Evolutionary conservation across 495 filamentous ascomycete genomes (phyloP).

Genomic region (Aspergillus olivimuriae): DNA sequence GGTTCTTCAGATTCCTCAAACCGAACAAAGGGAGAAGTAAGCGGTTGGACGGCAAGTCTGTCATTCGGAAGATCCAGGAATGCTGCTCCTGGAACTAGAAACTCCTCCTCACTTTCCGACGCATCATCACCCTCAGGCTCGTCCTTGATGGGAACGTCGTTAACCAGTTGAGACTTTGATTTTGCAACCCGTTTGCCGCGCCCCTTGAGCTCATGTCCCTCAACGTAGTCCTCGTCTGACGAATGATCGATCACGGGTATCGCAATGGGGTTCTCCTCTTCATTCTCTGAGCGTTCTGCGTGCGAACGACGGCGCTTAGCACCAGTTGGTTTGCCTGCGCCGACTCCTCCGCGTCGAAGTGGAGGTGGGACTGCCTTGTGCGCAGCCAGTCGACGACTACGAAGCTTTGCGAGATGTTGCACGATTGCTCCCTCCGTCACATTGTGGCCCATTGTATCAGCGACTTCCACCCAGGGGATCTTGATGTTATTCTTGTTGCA

Average conservation of each 20-base stretch:
- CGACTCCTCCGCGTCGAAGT: constrained; percentile 24
- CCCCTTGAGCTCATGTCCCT: constrained; percentile 3
- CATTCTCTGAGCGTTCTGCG: too few species aligned
- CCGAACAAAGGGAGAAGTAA: too few species aligned
- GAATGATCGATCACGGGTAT: constrained; percentile 12
- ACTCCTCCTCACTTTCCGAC: not conserved
- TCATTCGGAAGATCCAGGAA: constrained; percentile 13
- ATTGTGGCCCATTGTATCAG: constrained; percentile 25
- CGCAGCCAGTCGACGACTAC: constrained; percentile 21
- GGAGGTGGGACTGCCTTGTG: constrained; percentile 34
- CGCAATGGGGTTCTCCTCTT: constrained; percentile 3
- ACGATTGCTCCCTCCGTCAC: constrained; percentile 39
- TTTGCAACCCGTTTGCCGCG: not conserved
- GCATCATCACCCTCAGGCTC: constrained; percentile 4
- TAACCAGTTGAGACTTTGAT: not conserved
- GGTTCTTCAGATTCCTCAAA: too few species aligned
- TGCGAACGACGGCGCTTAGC: too few species aligned
- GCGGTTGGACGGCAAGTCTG: too few species aligned
- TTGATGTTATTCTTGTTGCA: constrained; percentile 30
- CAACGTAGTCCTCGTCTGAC: constrained; percentile 20
- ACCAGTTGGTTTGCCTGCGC: too few species aligned
- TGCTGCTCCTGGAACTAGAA: constrained; percentile 12
- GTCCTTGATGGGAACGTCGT: not conserved
- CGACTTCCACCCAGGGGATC: constrained; percentile 37
- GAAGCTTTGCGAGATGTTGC: constrained; percentile 44